Evolutionary conservation across 805 yeast genomes (phyloP), one percentile per base, ranked within the genome.

Genomic region (Naumovozyma dairenensis): DNA sequence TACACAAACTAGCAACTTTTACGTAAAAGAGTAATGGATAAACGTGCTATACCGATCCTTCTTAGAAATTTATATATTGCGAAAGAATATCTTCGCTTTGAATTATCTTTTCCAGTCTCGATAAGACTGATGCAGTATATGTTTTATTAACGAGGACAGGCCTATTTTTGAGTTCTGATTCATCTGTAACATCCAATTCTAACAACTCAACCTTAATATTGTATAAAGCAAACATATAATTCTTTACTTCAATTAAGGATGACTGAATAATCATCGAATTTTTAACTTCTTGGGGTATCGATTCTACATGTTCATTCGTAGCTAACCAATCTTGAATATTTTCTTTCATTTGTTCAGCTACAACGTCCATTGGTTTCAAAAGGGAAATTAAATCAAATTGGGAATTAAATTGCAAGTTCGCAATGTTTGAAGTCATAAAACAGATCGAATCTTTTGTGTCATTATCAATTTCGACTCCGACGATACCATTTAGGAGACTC

Each of bases 301-400:
- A n/a, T n/a, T n/a, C n/a, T n/a, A n/a, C n/a, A n/a, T n/a, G n/a
- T n/a, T n/a, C n/a, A n/a, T n/a, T n/a, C n/a, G n/a, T n/a, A n/a
- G n/a, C 21, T 6, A 37, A 16, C 29, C 34, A 38, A 26, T 50
- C 58, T 15, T 39, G 31, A 10, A 52, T 44, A 3, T 38, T 16
- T 27, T 51, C 57, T 13, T 44, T 39, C 6, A 48, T 22, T 21
- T 53, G 56, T 25, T 53, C 59, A 3, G 44, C 34, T n/a, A 35
- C 38, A 18, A 38, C 17, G 16, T 49, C 53, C 4, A 52, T 33
- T 14, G 28, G 26, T 28, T 43, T 51, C 14, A 48, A 29, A 3
- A 53, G 17, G 1, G 25, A 19, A 5, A 46, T 32, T 17, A 53
- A 29, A n/a, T 54, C 57, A 29, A 29, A 36, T 22, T 49, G 51